These are phyloP conservation scores for Pythium periplocum DNA, from an alignment of 352 stramenopile genomes.

Conservation along the genomic window DNA sequence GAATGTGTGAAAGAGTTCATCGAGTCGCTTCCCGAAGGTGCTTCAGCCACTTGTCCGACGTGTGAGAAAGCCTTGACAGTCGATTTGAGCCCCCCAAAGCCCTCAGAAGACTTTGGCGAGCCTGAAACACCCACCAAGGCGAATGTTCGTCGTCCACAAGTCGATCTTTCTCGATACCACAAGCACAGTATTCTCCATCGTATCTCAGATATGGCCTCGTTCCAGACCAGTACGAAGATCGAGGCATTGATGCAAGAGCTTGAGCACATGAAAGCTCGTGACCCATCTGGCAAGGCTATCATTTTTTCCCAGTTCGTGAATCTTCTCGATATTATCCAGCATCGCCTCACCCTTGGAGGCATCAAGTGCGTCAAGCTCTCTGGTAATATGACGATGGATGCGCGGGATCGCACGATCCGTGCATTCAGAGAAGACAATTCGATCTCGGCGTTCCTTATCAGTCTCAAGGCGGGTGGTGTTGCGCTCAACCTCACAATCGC, in stretches of 20 bases:
- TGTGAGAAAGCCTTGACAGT: constrained; percentile 86
- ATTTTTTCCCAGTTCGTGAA: constrained; percentile 99
- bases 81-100: constrained; percentile 45
- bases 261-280: constrained; percentile 88
- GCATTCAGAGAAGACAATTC: constrained; percentile 87
- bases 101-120: constrained; percentile 1
- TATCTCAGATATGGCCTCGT: constrained; percentile 56
- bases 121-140: constrained; percentile 9
- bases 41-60: constrained; percentile 55
- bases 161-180: constrained; percentile 63
- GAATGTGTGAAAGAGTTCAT: constrained; percentile 81
- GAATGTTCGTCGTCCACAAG: constrained; percentile 17
- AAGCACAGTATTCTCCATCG: constrained; percentile 65
- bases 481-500: constrained; percentile 98
- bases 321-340: constrained; percentile 98
- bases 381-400: constrained; percentile 87
- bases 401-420: constrained; percentile 75
- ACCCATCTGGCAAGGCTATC: constrained; percentile 96
- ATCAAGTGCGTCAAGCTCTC: constrained; percentile 90
- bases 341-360: constrained; percentile 87
- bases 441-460: constrained; percentile 96
- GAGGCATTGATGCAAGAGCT: constrained; percentile 97
- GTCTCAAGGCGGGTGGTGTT: constrained; percentile 97
- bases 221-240: constrained; percentile 96
- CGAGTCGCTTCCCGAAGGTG: constrained; percentile 57